Evolutionary conservation across 2,329 filamentous ascomycete genomes (phyloP).

Genomic region (Calonectria naviculata): DNA sequence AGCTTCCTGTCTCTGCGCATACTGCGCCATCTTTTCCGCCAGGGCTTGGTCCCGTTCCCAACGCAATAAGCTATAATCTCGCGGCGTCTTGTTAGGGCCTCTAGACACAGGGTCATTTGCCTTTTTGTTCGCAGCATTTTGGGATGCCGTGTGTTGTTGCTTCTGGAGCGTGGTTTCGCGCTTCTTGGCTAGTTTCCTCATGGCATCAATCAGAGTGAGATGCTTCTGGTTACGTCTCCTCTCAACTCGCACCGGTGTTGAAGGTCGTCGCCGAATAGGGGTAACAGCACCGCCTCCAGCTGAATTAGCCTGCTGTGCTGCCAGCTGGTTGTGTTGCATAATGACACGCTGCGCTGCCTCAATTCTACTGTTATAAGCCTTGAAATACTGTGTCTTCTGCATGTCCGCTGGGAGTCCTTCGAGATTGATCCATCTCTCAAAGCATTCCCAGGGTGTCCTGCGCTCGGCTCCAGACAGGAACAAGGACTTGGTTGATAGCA

Average conservation of each 20-base stretch:
- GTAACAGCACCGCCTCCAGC: conserved; percentile 44
- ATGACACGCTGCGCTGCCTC: conserved; percentile 68
- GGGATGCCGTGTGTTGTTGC: conserved; percentile 84
- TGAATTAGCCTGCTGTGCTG: conserved; percentile 61
- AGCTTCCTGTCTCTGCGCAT: conserved; percentile 69
- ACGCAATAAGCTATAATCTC: conserved; percentile 90
- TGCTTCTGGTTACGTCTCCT: conserved; percentile 88
- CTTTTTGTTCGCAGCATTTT: conserved; percentile 84
- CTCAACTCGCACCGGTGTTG: conserved; percentile 86
- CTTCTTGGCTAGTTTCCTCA: conserved; percentile 96
- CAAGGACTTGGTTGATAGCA: conserved; percentile 77
- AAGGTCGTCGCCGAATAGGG: conserved; percentile 72
- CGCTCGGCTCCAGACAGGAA: conserved; percentile 90
- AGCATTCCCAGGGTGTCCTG: conserved; percentile 97
- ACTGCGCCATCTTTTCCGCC: conserved; percentile 68
- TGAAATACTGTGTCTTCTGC: conserved; percentile 96
- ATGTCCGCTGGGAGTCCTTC: conserved; percentile 94
- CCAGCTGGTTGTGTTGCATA: conserved; percentile 63
- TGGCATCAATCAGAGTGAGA: conserved; percentile 89
- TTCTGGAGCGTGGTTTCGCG: conserved; percentile 88
- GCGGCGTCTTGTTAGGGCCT: conserved; percentile 77
- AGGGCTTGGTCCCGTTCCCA: conserved; percentile 84
- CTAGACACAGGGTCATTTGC: conserved; percentile 71
- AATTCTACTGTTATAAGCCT: conserved; percentile 72
- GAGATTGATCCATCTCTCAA: conserved; percentile 93